Conservation (phyloP, 2,329 filamentous ascomycete species). For the Orbilia blumenaviensis region DNA sequence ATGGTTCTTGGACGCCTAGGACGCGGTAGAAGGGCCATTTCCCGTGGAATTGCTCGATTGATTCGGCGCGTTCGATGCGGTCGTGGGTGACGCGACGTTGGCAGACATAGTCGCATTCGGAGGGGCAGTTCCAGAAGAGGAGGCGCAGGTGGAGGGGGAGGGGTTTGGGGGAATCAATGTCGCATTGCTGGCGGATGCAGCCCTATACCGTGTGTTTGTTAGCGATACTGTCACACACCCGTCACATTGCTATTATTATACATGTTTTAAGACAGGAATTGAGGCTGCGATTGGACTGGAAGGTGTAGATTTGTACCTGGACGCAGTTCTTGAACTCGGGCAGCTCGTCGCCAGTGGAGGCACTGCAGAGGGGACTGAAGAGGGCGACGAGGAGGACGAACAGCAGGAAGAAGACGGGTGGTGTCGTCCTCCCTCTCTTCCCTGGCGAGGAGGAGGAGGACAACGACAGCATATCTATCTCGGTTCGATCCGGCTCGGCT, state of each 20-base stretch:
- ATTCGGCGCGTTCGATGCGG: conserved; percentile 72
- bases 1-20: conserved; percentile 92
- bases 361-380: conserved; percentile 63
- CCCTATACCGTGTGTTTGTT: too few relatives aligned
- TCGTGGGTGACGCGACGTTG: conserved; percentile 86
- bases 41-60: conserved; percentile 91
- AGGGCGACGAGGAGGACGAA: conserved; percentile 60
- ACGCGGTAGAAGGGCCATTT: conserved; percentile 98
- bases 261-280: too few relatives aligned
- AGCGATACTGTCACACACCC: too few relatives aligned
- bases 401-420: not conserved
- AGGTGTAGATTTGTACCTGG: conserved; percentile 69
- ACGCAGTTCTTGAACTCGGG: conserved; percentile 90
- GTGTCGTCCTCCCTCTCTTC: conserved; percentile 1
- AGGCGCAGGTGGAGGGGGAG: conserved; percentile 77
- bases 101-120: conserved; percentile 97
- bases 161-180: conserved; percentile 25
- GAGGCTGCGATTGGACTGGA: too few relatives aligned
- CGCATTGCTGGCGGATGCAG: conserved; percentile 47
- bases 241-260: too few relatives aligned
- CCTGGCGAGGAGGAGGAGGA: not conserved
- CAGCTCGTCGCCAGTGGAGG: conserved; percentile 83
- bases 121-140: conserved; percentile 88
- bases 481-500: too few relatives aligned
- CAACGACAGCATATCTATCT: too few relatives aligned